Base-by-base conservation (phyloP, 2,329 filamentous ascomycete genomes). In the Fusarium sp. region DNA sequence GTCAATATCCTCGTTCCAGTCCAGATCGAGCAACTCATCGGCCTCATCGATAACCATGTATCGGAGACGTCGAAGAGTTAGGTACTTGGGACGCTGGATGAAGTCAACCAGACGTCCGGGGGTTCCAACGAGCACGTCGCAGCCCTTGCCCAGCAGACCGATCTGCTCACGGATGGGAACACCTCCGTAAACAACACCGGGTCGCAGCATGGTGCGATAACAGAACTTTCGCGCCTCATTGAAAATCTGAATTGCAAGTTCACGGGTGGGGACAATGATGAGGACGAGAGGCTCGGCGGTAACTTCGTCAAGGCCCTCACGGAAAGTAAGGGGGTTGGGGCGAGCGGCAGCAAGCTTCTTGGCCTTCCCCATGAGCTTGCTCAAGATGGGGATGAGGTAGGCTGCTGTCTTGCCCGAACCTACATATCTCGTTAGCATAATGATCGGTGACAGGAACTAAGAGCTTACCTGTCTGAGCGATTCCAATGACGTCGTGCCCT, bases 371-470 rank as follows among this genome's bases (percentile, higher is more conserved):
- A 98, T 98, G 25, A 99, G 85, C 82, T 94, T 93, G 70, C 95
- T 97, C 61, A 98, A 80, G 69, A 97, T 94, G 0, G 97, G 97
- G 65, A 98, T 91, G 6, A 99, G 84, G 80, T 97, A 99, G 0
- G 97, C 95, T 0, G 94, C 96, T 0, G 97, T 99, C 87, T 99
- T 99, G 62, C 97, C 97, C 30, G 96, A 98, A 23, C 97, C 96
- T 98, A 35, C 48, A 30, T 61, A 25, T 13, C 50, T 66, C 14
- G 20, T 76, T 48, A 54, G 27, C 48, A 54, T 14, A 20, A 27
- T 32, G 11, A 20, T 20, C 18, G 48, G 23, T 11, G 37, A 25
- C 4, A 3, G 34, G 18, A 48, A 1, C 13, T 54, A 18, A 32
- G 48, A 41, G 84, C 89, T 82, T 86, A 97, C 96, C 96, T 57